Percentiles rank a stretch among this genome's conserved stretches.
Evolutionary conservation across 768 basidiomycete species (phyloP).

Genomic region (Piloderma croceum): DNA sequence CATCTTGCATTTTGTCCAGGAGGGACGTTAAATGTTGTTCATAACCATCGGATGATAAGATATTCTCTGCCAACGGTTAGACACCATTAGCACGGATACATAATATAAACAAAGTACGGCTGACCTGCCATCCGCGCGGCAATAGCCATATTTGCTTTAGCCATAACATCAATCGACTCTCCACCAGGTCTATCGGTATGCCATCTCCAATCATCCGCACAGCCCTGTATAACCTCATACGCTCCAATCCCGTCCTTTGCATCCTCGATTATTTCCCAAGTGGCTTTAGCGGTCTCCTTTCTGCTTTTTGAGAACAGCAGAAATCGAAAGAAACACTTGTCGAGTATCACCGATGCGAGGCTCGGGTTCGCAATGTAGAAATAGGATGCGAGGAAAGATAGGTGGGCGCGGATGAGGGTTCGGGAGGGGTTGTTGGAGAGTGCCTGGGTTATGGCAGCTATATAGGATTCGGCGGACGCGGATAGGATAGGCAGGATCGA

Average conservation of each 20-base stretch:
- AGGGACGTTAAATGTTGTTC: constrained; percentile 42
- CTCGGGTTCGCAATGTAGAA: constrained; percentile 23
- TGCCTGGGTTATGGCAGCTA: constrained; percentile 36
- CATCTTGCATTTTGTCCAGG: constrained; percentile 44
- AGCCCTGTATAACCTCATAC: constrained; percentile 53
- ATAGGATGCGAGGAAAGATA: constrained; percentile 48
- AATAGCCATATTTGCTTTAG: constrained; percentile 46
- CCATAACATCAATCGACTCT: constrained; percentile 37
- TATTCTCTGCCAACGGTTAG: constrained; percentile 46
- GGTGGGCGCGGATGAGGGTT: constrained; percentile 47
- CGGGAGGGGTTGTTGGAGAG: constrained; percentile 46
- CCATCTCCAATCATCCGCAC: constrained; percentile 39
- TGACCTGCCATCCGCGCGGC: constrained; percentile 65
- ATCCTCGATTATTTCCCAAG: constrained; percentile 57
- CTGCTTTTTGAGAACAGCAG: constrained; percentile 70
- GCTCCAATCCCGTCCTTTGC: constrained; percentile 8
- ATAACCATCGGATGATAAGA: constrained; percentile 46
- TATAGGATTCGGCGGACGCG: constrained; percentile 38
- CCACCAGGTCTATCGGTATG: constrained; percentile 16
- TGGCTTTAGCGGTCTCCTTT: constrained; percentile 56
- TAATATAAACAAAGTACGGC: constrained; percentile 9
- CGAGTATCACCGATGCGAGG: constrained; percentile 30
- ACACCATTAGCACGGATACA: constrained; percentile 1
- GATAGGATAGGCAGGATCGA: constrained; percentile 41
- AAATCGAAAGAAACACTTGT: constrained; percentile 62